Percentiles rank a stretch among this genome's conserved stretches.
Conservation (phyloP, 2,329 filamentous ascomycete species). For the Aspergillus costaricaensis region DNA sequence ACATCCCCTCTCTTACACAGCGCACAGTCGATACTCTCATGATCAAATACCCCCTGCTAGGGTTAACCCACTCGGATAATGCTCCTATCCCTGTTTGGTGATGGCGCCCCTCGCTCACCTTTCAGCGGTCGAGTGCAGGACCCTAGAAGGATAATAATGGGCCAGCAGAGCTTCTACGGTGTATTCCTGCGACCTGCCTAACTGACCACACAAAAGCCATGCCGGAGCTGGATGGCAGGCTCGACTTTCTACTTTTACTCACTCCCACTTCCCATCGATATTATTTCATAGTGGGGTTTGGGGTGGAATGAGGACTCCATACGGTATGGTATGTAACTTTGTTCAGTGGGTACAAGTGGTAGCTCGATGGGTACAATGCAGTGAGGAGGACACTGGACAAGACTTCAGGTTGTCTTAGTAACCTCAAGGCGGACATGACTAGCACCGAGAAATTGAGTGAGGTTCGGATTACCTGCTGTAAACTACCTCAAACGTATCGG, state of each 20-base stretch:
- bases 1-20: too few species aligned
- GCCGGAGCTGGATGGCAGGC: not conserved
- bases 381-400: not conserved
- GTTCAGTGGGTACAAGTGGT: constrained; percentile 11
- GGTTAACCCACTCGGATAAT: constrained; percentile 7
- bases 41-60: constrained; percentile 3
- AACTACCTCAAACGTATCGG: not conserved
- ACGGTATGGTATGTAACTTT: constrained; percentile 24
- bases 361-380: not conserved
- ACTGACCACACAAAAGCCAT: not conserved
- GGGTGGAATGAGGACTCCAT: constrained; percentile 18
- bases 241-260: constrained; percentile 7
- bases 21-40: not conserved
- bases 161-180: not conserved
- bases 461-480: not conserved
- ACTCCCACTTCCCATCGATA: not conserved
- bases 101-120: constrained; percentile 12
- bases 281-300: constrained; percentile 18
- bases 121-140: not conserved
- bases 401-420: constrained; percentile 8
- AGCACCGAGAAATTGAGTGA: not conserved
- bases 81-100: constrained; percentile 19
- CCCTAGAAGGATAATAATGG: not conserved
- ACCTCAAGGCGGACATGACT: not conserved
- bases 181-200: not conserved